Conservation (phyloP, 768 basidiomycete genomes). For the Tricholoma flavovirens region DNA sequence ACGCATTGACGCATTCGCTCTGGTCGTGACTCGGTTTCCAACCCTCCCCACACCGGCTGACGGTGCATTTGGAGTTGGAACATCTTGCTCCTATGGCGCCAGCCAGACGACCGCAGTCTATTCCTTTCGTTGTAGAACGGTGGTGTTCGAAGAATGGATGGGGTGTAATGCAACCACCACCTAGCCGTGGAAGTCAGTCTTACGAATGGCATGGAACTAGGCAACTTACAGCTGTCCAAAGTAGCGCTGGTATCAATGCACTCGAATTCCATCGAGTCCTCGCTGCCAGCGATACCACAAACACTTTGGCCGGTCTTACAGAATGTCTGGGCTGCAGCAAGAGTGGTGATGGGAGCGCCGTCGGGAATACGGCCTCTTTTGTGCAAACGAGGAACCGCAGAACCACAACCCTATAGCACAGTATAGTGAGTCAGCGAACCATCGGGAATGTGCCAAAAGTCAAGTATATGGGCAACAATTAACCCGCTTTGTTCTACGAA, state of each 20-base stretch:
- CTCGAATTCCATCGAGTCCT: constrained; percentile 27
- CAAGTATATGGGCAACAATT: constrained; percentile 1
- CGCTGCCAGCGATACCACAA: constrained; percentile 32
- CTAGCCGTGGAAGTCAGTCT: constrained; percentile 14
- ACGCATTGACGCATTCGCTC: constrained; percentile 15
- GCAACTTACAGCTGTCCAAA: constrained; percentile 35
- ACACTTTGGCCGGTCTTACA: constrained; percentile 27
- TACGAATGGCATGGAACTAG: not conserved
- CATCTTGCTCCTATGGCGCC: constrained; percentile 21
- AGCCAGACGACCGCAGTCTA: constrained; percentile 26
- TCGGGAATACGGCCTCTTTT: constrained; percentile 7
- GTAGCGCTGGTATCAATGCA: constrained; percentile 31
- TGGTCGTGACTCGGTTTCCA: constrained; percentile 20
- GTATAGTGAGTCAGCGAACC: not conserved
- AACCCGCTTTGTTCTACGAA: not conserved
- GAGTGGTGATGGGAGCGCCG: constrained; percentile 17
- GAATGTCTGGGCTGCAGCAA: constrained; percentile 23
- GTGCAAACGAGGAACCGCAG: constrained; percentile 24
- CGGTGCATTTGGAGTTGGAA: constrained; percentile 20
- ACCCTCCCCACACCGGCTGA: constrained; percentile 23
- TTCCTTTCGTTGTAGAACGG: constrained; percentile 11
- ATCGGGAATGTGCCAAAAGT: not conserved
- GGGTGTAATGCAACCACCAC: constrained; percentile 35
- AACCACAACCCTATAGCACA: constrained; percentile 33
- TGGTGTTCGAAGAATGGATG: constrained; percentile 26